These are phyloP conservation scores for Cyathus striatus DNA, from an alignment of 768 basidiomycete genomes.

Conservation along the genomic window DNA sequence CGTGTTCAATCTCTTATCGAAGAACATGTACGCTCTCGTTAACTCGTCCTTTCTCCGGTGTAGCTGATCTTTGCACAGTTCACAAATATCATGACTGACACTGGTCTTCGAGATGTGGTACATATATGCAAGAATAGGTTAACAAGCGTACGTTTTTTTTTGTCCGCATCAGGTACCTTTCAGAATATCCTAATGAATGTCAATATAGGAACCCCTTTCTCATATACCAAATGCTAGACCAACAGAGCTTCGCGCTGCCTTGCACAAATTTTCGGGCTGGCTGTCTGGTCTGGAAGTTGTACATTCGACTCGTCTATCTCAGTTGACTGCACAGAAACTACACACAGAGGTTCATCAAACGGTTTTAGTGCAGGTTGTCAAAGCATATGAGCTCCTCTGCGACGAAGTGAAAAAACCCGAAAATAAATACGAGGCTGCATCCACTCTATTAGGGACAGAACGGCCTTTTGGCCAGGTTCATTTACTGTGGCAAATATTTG, in stretches of 20 bases:
- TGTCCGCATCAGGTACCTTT: neutral
- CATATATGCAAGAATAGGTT: slow-evolving; percentile 35
- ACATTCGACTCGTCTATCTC: slow-evolving; percentile 73
- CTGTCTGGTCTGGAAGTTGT: slow-evolving; percentile 79
- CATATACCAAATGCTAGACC: slow-evolving; percentile 65
- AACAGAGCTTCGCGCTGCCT: slow-evolving; percentile 51
- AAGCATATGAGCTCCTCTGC: slow-evolving; percentile 69
- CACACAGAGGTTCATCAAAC: slow-evolving; percentile 70
- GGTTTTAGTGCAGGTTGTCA: slow-evolving; percentile 63
- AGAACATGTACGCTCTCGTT: slow-evolving; percentile 65
- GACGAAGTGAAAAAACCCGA: slow-evolving; percentile 69
- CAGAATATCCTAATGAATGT: neutral
- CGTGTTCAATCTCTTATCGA: slow-evolving; percentile 62
- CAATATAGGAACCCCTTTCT: slow-evolving; percentile 66
- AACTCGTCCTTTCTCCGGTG: neutral
- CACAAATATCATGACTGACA: slow-evolving; percentile 44
- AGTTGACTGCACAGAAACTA: slow-evolving; percentile 63
- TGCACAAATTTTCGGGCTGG: slow-evolving; percentile 77
- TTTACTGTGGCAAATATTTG: slow-evolving; percentile 74
- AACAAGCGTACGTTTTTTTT: slow-evolving; percentile 28
- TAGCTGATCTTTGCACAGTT: slow-evolving; percentile 26
- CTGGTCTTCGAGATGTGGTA: slow-evolving; percentile 45
- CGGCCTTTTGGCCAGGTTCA: slow-evolving; percentile 78
- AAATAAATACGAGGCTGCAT: slow-evolving; percentile 88
- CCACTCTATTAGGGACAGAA: slow-evolving; percentile 78